Percentiles rank a stretch among this genome's conserved stretches.
Evolutionary conservation across 257 asterid genomes (phyloP).

Genomic region (Pogostemon cablin): DNA sequence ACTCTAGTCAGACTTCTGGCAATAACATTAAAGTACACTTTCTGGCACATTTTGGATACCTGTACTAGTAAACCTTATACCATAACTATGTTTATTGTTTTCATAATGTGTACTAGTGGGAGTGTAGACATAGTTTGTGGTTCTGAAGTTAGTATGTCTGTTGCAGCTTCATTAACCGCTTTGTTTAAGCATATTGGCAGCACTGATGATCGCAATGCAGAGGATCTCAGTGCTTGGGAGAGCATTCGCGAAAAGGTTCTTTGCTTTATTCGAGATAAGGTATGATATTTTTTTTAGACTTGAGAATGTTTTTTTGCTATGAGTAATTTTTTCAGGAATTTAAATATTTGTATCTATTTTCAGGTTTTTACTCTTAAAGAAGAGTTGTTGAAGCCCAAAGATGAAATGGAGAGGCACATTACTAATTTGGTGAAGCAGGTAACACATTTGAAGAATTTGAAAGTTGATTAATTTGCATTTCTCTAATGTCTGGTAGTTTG

Average conservation of each 20-base stretch:
- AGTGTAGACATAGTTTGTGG: constrained; percentile 13
- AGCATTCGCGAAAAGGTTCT: constrained; percentile 86
- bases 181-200: constrained; percentile 84
- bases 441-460: constrained; percentile 15
- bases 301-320: not conserved
- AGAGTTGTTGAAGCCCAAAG: constrained; percentile 84
- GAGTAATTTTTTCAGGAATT: constrained; percentile 6
- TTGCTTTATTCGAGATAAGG: constrained; percentile 87
- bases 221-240: constrained; percentile 81
- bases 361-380: constrained; percentile 91
- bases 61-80: constrained; percentile 16
- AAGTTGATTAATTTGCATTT: constrained; percentile 10
- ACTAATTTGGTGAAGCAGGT: constrained; percentile 93
- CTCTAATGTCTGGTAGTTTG: constrained; percentile 3
- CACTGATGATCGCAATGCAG: constrained; percentile 78
- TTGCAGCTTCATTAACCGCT: constrained; percentile 89
- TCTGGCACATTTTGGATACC: not conserved
- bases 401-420: constrained; percentile 85
- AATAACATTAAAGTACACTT: not conserved
- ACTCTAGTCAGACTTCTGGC: constrained; percentile 12
- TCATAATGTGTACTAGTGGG: not conserved
- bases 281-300: constrained; percentile 27
- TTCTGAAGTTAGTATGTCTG: constrained; percentile 33
- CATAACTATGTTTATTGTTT: constrained; percentile 15
- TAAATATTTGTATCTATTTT: constrained; percentile 29